Evolutionary conservation across 768 basidiomycete species (phyloP).

Genomic region (Pleurotus giganteus): DNA sequence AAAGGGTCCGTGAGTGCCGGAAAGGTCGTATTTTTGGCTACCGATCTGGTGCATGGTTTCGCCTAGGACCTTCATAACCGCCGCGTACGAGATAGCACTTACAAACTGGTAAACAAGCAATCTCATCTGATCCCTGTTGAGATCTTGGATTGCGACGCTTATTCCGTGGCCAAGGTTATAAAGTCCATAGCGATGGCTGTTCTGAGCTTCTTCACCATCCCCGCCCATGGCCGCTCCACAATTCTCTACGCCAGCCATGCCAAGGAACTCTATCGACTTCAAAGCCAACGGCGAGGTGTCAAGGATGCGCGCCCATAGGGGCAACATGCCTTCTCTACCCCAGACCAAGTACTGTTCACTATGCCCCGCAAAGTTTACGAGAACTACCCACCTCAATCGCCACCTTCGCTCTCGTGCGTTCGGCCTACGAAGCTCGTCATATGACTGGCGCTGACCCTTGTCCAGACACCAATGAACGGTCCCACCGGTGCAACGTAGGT

Average conservation of each 20-base stretch:
- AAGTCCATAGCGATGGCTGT: not conserved
- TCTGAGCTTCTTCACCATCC: slow-evolving; percentile 5
- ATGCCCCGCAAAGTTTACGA: slow-evolving; percentile 73
- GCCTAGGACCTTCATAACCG: slow-evolving; percentile 2
- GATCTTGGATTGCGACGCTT: slow-evolving; percentile 9
- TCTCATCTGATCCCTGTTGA: slow-evolving; percentile 8
- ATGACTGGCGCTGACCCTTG: slow-evolving; percentile 9
- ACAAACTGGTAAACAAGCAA: not conserved
- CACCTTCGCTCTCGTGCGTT: slow-evolving; percentile 69
- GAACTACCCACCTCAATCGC: slow-evolving; percentile 71
- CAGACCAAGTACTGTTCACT: slow-evolving; percentile 68
- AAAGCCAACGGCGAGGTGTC: slow-evolving; percentile 41
- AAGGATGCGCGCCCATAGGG: slow-evolving; percentile 48
- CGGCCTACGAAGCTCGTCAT: not conserved
- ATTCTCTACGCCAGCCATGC: not conserved
- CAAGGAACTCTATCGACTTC: slow-evolving; percentile 18
- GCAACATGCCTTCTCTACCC: slow-evolving; percentile 69
- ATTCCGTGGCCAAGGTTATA: slow-evolving; percentile 8
- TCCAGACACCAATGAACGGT: slow-evolving; percentile 64
- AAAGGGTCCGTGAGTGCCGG: slow-evolving; percentile 9
- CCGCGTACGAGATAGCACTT: slow-evolving; percentile 1
- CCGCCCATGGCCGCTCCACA: slow-evolving; percentile 12
- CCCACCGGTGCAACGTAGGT: slow-evolving; percentile 62
- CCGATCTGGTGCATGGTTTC: slow-evolving; percentile 1
- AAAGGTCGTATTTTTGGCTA: slow-evolving; percentile 7